Percentiles rank a stretch among this genome's conserved stretches.
These are phyloP conservation scores for Puccinia coronata DNA, from an alignment of 1,284 basidiomycete genomes.

Conservation along the genomic window DNA sequence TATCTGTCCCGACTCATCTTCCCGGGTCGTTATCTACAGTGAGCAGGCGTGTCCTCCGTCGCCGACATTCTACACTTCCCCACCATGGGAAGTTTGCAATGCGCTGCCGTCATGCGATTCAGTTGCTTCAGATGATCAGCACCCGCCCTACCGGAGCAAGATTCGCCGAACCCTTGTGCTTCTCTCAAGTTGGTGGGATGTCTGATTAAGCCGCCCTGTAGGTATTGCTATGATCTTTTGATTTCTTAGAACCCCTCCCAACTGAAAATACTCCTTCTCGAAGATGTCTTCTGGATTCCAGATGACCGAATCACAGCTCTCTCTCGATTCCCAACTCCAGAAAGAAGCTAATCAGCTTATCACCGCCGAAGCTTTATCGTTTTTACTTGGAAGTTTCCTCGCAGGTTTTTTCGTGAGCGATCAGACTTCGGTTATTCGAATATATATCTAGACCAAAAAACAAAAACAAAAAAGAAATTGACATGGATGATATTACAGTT, in stretches of 20 bases:
- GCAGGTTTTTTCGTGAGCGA: not conserved
- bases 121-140: not conserved
- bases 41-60: not conserved
- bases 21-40: conserved; percentile 17
- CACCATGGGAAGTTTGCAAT: not conserved
- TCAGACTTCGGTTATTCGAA: not conserved
- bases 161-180: not conserved
- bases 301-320: not conserved
- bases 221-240: not conserved
- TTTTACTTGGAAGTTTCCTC: conserved; percentile 16
- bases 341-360: not conserved
- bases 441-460: too few relatives aligned
- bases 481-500: conserved; percentile 9
- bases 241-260: not conserved
- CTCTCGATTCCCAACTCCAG: not conserved
- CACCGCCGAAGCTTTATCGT: not conserved
- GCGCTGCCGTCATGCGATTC: not conserved
- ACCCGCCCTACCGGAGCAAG: not conserved
- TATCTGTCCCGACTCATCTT: not conserved
- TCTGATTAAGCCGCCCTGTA: not conserved
- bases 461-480: too few relatives aligned
- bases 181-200: not conserved
- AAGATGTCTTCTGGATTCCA: not conserved
- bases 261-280: not conserved
- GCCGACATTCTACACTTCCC: not conserved